phyloP scores from a whole-genome alignment of 495 filamentous ascomycete species.

The Hypoxylon cercidicola region DNA sequence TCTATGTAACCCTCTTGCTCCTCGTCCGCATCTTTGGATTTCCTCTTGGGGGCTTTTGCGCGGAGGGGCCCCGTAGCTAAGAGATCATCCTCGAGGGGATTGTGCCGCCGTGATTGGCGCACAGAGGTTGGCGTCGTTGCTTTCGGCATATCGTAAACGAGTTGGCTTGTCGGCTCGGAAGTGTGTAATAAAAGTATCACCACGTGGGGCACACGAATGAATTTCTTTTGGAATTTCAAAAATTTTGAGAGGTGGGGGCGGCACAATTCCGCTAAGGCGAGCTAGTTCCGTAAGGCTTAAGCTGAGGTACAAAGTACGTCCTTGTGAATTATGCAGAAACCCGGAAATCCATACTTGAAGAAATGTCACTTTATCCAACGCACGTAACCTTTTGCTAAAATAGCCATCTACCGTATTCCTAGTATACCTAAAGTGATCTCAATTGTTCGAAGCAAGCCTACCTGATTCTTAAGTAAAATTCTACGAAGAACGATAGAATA shows the following conservation, averaged over 20 bases:
- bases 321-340: too few relatives aligned
- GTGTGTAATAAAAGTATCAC: constrained; percentile 13
- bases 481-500: too few relatives aligned
- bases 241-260: constrained; percentile 38
- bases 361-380: too few relatives aligned
- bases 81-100: constrained; percentile 78
- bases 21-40: constrained; percentile 65
- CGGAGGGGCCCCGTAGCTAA: constrained; percentile 70
- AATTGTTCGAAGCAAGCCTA: too few relatives aligned
- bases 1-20: constrained; percentile 80
- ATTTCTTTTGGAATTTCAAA: constrained; percentile 41
- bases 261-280: constrained; percentile 31
- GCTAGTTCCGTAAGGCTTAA: constrained; percentile 28
- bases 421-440: too few relatives aligned
- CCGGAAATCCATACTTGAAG: too few relatives aligned
- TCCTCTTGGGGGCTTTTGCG: constrained; percentile 63
- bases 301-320: constrained; percentile 1
- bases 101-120: constrained; percentile 63
- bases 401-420: too few relatives aligned
- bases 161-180: constrained; percentile 6
- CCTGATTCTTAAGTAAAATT: too few relatives aligned
- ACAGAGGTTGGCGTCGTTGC: constrained; percentile 55
- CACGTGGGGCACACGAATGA: constrained; percentile 38
- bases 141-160: constrained; percentile 59
- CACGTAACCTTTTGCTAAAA: too few relatives aligned